Base-by-base conservation (phyloP, 1,139 yeast species). In the Kodamaea fungicola region DNA sequence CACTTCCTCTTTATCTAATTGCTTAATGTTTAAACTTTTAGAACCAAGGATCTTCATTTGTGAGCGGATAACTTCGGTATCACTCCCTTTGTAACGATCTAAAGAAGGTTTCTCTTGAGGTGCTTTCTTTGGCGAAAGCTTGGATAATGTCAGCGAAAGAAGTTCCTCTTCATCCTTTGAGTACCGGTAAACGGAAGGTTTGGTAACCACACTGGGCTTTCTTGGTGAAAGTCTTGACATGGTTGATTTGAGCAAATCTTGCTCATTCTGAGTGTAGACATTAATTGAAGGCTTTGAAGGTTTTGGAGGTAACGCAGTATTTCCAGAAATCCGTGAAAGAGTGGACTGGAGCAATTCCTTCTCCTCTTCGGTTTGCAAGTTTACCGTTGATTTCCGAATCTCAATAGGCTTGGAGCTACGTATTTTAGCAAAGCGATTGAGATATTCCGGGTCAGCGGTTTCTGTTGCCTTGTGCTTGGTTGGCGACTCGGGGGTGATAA, bases 41-140 rank as follows among this genome's bases (percentile, higher is more conserved):
- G 45, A 35, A 4, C 52, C 54, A 28, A 54, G 41, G 32, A 36
- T 55, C 29, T 47, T 49, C 48, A 61, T 45, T 33, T 60, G 65
- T 1, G 51, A 40, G 29, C 54, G 44, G 39, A 64, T 47, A 4
- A 52, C 42, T 33, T 52, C 52, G 2, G 60, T 37, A 33, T 61
- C 67, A 19, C 40, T 40, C 25, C 50, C 47, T 34, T 57, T 55
- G 36, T 59, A 61, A 32, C 47, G 46, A n/a, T 45, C 40, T 30
- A 45, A 41, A 2, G 50, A 38, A 2, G 51, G 51, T 10, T 43
- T 47, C 27, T 38, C 39, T 8, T 33, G 27, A 3, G 35, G 34
- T 12, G 12, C 26, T n/a, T 34, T 34, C 31, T 38, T 39, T 4
- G 42, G 31, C 8, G 42, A 28, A 8, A 46, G 38, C 16, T 38